Percentiles rank a stretch among this genome's conserved stretches.
phyloP scores from a whole-genome alignment of 2,329 filamentous ascomycete genomes.

The Cytospora chrysosperma region DNA sequence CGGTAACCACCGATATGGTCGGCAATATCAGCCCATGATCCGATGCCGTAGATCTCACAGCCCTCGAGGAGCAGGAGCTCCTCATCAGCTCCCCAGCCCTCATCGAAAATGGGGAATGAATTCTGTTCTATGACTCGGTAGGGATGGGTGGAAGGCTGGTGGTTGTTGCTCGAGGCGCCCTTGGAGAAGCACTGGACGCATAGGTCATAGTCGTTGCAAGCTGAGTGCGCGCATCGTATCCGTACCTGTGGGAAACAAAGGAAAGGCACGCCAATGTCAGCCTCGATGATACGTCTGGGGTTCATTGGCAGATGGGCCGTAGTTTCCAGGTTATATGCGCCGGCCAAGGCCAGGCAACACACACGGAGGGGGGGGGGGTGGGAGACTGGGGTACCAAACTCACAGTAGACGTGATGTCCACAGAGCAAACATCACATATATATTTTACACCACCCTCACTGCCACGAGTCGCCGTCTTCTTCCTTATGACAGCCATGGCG shows the following conservation, averaged over 20 bases:
- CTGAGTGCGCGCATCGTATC: constrained; percentile 81
- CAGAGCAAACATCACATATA: constrained; percentile 94
- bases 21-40: constrained; percentile 96
- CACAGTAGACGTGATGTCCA: constrained; percentile 96
- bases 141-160: constrained; percentile 82
- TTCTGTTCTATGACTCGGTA: constrained; percentile 98
- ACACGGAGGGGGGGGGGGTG: too few species aligned
- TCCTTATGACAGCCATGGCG: constrained; percentile 88
- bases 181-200: constrained; percentile 93
- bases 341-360: neutral
- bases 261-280: constrained; percentile 1
- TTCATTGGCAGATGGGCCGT: constrained; percentile 6
- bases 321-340: neutral
- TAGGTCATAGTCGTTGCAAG: constrained; percentile 92
- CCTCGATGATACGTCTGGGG: neutral
- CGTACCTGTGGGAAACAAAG: constrained; percentile 73
- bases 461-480: constrained; percentile 84
- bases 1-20: constrained; percentile 97
- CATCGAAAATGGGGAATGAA: constrained; percentile 92
- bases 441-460: constrained; percentile 91
- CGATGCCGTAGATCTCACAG: constrained; percentile 91
- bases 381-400: constrained; percentile 36
- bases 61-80: constrained; percentile 92
- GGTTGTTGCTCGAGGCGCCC: constrained; percentile 75
- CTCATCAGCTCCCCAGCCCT: constrained; percentile 96